These are phyloP conservation scores for Isatis lusitanica DNA, from an alignment of 441 rosid genomes.

Conservation along the genomic window DNA sequence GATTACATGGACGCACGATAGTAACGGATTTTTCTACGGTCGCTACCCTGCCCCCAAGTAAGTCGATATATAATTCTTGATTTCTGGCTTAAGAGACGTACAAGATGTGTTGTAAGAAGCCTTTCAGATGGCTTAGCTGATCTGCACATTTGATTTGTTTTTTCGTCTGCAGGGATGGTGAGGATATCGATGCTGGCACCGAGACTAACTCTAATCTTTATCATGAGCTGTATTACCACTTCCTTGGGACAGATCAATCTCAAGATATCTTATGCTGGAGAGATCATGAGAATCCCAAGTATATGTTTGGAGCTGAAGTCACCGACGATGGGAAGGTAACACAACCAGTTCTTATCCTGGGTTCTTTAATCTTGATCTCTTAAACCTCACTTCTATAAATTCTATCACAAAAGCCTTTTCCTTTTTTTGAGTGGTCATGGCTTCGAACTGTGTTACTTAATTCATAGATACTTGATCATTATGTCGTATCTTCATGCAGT, in stretches of 20 bases:
- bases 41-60: conserved; percentile 93
- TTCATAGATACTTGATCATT: not conserved
- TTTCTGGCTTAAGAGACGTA: not conserved
- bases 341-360: not conserved
- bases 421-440: not conserved
- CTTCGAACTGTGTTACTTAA: not conserved
- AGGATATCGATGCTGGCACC: conserved; percentile 82
- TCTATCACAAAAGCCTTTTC: not conserved
- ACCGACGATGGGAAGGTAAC: conserved; percentile 87
- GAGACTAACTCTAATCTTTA: conserved; percentile 82
- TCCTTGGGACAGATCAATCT: conserved; percentile 77
- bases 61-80: conserved; percentile 20
- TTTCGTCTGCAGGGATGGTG: conserved; percentile 65
- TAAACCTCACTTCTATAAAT: not conserved
- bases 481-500: conserved; percentile 52
- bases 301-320: conserved; percentile 51
- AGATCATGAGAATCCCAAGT: conserved; percentile 79
- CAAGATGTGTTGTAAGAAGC: not conserved
- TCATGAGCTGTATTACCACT: conserved; percentile 82
- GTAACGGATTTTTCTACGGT: conserved; percentile 86
- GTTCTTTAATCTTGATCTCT: not conserved
- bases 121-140: not conserved
- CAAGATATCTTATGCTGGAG: conserved; percentile 92
- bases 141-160: not conserved
- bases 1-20: conserved; percentile 85